Evolutionary conservation across 2,329 filamentous ascomycete species (phyloP), one percentile per base, ranked within the genome.

Genomic region (Cladobotryum protrusum): DNA sequence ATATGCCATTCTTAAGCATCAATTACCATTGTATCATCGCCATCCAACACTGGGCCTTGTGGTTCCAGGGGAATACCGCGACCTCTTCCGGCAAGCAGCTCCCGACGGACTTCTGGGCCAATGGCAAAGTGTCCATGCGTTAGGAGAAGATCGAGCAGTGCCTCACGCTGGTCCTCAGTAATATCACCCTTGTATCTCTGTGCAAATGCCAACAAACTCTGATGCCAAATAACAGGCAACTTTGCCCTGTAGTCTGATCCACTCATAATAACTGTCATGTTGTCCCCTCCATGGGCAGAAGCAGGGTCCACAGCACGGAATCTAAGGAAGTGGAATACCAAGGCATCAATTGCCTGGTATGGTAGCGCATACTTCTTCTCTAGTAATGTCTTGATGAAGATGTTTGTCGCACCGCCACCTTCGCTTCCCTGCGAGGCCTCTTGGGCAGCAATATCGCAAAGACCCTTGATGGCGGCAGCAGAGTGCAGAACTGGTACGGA

Each of bases 341-440:
- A 75, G 2, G 90, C 86, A 61, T 99, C 93, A 45, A 99, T 84
- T 48, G 96, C 92, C 69, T 95, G 92, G 72, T 87, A 96, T 0
- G 92, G 93, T 11, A 99, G 75, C 0, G 93, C 93, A 60, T 99
- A 97, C 65, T 95, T 95, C 79, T 99, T 99, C 70, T 96, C 92
- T 4, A 99, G 75, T 35, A 99, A 78, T 1, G 89, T 84, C 63
- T 89, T 89, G 71, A 99, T 95, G 69, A 99, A 95, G 59, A 96
- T 86, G 69, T 96, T 97, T 54, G 91, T 93, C 4, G 91, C 87
- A 43, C 92, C 92, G 15, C 90, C 91, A 42, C 87, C 87, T 67
- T 96, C 92, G 5, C 85, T 87, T 49, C 90, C 82, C 17, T 84
- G 82, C 8, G 85, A 85, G 19, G 90, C 89, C 67, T 96, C 89